Conservation (phyloP, 371 early-diverging fungal genomes). For the Zychaea mexicana region DNA sequence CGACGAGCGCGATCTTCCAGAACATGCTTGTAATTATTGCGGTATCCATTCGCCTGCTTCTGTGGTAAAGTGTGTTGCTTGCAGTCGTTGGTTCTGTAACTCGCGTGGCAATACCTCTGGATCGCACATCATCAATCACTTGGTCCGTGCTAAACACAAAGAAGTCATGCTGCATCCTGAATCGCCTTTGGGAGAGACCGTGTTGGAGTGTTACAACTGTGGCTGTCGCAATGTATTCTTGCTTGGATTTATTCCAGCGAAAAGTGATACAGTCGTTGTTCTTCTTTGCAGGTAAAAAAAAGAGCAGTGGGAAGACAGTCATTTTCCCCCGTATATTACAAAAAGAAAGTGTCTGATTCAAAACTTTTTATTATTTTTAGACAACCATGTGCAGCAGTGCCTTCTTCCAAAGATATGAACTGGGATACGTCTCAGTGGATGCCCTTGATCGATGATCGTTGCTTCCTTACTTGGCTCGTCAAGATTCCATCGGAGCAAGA, state of each 20-base stretch:
- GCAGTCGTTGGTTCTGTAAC: conserved; percentile 98
- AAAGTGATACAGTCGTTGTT: conserved; percentile 96
- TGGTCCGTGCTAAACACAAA: conserved; percentile 94
- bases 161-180: conserved; percentile 92
- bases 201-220: conserved; percentile 97
- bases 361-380: conserved; percentile 31
- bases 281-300: conserved; percentile 84
- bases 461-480: conserved; percentile 94
- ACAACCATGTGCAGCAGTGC: conserved; percentile 91
- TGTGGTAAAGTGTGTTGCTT: conserved; percentile 93
- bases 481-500: conserved; percentile 90
- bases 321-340: not conserved
- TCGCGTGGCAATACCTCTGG: conserved; percentile 90
- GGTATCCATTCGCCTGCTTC: conserved; percentile 89
- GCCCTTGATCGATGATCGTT: conserved; percentile 94
- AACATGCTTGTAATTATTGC: conserved; percentile 94
- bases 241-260: conserved; percentile 98
- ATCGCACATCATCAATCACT: conserved; percentile 95
- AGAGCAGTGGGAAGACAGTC: not conserved
- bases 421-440: conserved; percentile 98
- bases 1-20: conserved; percentile 70
- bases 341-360: not conserved
- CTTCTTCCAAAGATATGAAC: conserved; percentile 89
- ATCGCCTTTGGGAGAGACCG: conserved; percentile 90
- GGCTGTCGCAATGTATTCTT: conserved; percentile 95